A percentile compares a stretch with the other conserved stretches of the same genome.
Conservation (phyloP, 441 rosid genomes). For the Geranium incanum region DNA sequence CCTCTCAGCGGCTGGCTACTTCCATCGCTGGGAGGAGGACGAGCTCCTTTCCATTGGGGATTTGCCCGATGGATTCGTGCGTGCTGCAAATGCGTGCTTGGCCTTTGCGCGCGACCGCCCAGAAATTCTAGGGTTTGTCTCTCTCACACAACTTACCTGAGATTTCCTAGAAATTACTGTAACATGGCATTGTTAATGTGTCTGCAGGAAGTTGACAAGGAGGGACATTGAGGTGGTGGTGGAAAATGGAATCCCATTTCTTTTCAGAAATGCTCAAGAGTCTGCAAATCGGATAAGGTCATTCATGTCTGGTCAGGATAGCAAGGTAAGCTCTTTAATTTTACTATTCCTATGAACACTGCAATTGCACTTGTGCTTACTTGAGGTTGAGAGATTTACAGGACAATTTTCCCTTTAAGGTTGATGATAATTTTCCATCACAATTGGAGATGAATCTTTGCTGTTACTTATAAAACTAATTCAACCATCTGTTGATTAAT, state of each 20-base stretch:
- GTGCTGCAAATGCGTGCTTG: constrained; percentile 53
- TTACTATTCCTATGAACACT: not conserved
- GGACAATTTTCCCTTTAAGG: not conserved
- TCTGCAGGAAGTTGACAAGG: constrained; percentile 49
- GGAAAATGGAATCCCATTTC: constrained; percentile 45
- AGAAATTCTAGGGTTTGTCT: constrained; percentile 41
- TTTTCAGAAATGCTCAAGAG: constrained; percentile 50
- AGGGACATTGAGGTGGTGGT: constrained; percentile 58
- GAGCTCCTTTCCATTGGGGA: constrained; percentile 29
- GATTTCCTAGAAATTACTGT: not conserved
- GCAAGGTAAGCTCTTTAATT: constrained; percentile 28
- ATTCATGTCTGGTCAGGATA: constrained; percentile 27
- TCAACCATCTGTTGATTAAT: not conserved
- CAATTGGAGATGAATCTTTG: not conserved
- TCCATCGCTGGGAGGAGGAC: constrained; percentile 23
- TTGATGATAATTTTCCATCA: not conserved
- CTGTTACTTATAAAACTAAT: not conserved
- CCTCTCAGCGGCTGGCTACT: constrained; percentile 46
- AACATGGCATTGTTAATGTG: not conserved
- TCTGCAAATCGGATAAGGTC: constrained; percentile 47
- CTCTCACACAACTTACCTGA: not conserved
- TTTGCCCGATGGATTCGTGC: constrained; percentile 44
- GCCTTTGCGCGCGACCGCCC: constrained; percentile 58
- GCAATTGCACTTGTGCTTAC: not conserved
- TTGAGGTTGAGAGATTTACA: not conserved